phyloP scores from a whole-genome alignment of 768 basidiomycete genomes.

The Ramaria rubella region DNA sequence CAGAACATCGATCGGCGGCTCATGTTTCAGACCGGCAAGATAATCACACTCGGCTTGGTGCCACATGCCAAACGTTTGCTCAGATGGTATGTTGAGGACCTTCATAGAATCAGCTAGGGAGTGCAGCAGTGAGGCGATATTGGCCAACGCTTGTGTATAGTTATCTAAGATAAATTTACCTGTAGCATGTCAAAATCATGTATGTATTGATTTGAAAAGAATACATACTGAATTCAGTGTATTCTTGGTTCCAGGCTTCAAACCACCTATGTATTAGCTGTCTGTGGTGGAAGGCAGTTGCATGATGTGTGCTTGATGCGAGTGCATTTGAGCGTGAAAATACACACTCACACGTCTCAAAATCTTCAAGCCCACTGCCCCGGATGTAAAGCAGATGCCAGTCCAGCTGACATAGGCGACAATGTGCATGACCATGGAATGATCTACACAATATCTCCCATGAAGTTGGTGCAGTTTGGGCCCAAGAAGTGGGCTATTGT shows the following conservation, averaged over 20 bases:
- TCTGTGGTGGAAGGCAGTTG: conserved; percentile 22
- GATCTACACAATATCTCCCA: background rate
- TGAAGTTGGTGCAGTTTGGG: background rate
- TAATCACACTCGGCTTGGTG: background rate
- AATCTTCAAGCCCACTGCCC: conserved; percentile 23
- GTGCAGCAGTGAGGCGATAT: background rate
- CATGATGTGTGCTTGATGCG: conserved; percentile 18
- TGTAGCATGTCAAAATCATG: background rate
- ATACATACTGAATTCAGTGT: conserved; percentile 17
- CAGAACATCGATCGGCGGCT: background rate
- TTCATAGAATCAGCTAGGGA: background rate
- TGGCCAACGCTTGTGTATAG: background rate
- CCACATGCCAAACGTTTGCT: background rate
- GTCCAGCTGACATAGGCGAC: conserved; percentile 21
- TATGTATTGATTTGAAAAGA: background rate
- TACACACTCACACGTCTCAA: conserved; percentile 23
- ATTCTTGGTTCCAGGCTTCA: conserved; percentile 19
- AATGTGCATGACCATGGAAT: conserved; percentile 9
- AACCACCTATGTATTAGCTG: conserved; percentile 21
- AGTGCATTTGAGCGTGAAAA: conserved; percentile 23
- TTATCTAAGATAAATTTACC: background rate
- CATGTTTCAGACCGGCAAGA: background rate
- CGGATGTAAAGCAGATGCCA: conserved; percentile 23
- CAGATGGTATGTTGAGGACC: background rate
- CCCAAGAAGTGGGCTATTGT: background rate